phyloP scores from a whole-genome alignment of 495 filamentous ascomycete genomes.

The Podospora pseudocomata region DNA sequence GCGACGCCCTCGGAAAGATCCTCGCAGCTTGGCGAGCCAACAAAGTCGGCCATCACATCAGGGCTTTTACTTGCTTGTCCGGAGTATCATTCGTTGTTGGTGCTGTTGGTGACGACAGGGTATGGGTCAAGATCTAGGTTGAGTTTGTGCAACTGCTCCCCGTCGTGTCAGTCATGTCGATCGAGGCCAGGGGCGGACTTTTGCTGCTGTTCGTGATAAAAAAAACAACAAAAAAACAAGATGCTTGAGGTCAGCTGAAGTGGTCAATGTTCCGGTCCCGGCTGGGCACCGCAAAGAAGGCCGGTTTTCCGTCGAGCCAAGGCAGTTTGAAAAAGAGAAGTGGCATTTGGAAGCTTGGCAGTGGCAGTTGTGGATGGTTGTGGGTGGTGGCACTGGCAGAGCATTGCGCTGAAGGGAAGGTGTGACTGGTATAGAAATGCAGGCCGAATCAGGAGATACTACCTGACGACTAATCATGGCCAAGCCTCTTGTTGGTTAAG shows the following conservation, averaged over 20 bases:
- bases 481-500: conserved; percentile 36
- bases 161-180: too few relatives aligned
- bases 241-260: too few relatives aligned
- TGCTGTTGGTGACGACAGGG: background rate
- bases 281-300: background rate
- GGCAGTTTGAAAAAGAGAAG: background rate
- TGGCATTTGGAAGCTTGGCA: background rate
- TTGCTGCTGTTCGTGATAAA: too few relatives aligned
- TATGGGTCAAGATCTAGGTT: background rate
- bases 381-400: background rate
- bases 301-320: background rate
- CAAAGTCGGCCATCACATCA: background rate
- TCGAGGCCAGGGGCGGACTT: too few relatives aligned
- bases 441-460: background rate
- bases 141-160: too few relatives aligned
- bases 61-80: too few relatives aligned
- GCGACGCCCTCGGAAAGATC: background rate
- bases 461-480: background rate
- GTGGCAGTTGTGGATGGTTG: background rate
- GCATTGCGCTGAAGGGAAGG: background rate
- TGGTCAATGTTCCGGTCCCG: too few relatives aligned
- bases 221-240: too few relatives aligned
- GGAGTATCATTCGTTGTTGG: too few relatives aligned
- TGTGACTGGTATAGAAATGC: background rate
- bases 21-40: conserved; percentile 3